Percentiles rank a stretch among this genome's conserved stretches.
Conservation (phyloP, 352 stramenopile genomes). For the Globisporangium splendens region DNA sequence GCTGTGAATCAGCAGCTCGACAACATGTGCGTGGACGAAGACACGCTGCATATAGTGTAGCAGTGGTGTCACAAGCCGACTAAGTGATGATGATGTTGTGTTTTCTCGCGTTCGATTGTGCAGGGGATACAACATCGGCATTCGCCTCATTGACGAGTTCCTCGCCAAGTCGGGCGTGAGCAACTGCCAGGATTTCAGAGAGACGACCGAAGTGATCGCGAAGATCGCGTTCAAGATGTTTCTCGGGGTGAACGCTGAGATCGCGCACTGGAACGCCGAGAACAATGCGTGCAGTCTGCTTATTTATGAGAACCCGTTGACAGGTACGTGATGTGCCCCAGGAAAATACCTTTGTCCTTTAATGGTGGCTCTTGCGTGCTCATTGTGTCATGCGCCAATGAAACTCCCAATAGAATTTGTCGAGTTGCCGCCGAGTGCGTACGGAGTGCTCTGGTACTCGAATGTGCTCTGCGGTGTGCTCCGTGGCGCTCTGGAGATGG, state of each 20-base stretch:
- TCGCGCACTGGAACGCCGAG: constrained; percentile 88
- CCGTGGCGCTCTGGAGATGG: constrained; percentile 95
- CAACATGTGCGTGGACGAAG: constrained; percentile 68
- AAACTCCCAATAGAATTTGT: constrained; percentile 71
- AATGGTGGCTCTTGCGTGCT: too few relatives aligned
- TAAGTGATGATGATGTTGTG: not conserved
- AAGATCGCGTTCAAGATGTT: constrained; percentile 99
- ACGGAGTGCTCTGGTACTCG: constrained; percentile 93
- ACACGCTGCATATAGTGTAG: too few relatives aligned
- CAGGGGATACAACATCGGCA: constrained; percentile 96
- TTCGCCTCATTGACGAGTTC: constrained; percentile 97
- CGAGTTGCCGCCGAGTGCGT: constrained; percentile 84
- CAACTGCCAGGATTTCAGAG: constrained; percentile 86
- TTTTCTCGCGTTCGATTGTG: not conserved
- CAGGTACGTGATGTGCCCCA: constrained; percentile 25
- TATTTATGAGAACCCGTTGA: constrained; percentile 96
- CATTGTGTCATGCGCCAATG: not conserved
- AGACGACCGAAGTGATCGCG: constrained; percentile 94
- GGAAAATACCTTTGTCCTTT: too few relatives aligned
- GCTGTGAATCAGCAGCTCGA: constrained; percentile 96
- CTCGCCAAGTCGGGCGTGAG: constrained; percentile 92
- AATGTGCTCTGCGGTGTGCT: constrained; percentile 96
- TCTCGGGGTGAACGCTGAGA: constrained; percentile 92
- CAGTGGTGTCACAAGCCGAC: too few relatives aligned
- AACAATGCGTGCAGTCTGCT: constrained; percentile 89